Percentiles rank a stretch among this genome's conserved stretches.
Evolutionary conservation across 306 rosid genomes (phyloP).

Genomic region (Inga leiocalycina): DNA sequence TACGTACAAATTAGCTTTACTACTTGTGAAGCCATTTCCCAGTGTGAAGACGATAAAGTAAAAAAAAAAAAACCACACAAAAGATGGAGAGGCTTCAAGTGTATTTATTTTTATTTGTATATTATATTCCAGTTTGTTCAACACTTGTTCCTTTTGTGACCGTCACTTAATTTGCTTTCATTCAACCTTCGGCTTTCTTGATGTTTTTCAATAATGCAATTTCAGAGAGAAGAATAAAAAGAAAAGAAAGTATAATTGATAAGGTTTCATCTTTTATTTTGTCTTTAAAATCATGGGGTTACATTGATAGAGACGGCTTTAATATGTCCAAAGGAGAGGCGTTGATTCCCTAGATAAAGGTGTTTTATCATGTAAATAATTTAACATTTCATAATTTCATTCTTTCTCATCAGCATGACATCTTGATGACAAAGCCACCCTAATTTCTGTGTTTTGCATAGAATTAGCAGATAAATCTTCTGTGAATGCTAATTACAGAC

Average conservation of each 20-base stretch:
- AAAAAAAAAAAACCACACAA: neutral
- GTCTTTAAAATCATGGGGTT: slow-evolving; percentile 60
- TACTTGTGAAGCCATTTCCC: slow-evolving; percentile 21
- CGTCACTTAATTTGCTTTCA: slow-evolving; percentile 34
- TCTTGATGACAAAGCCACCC: slow-evolving; percentile 40
- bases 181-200: slow-evolving; percentile 31
- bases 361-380: slow-evolving; percentile 31
- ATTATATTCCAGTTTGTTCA: slow-evolving; percentile 33
- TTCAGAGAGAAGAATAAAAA: neutral
- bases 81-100: slow-evolving; percentile 5
- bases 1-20: slow-evolving; percentile 46
- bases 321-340: slow-evolving; percentile 48
- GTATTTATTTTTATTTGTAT: slow-evolving; percentile 33
- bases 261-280: slow-evolving; percentile 36
- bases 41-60: slow-evolving; percentile 44
- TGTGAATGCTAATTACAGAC: neutral
- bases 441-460: neutral
- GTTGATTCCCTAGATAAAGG: slow-evolving; percentile 44
- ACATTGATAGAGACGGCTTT: slow-evolving; percentile 52
- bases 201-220: slow-evolving; percentile 33
- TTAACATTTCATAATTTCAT: neutral
- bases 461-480: neutral
- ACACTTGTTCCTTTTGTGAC: slow-evolving; percentile 52
- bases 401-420: slow-evolving; percentile 48
- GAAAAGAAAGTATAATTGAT: slow-evolving; percentile 30